A percentile compares a stretch with the other conserved stretches of the same genome.
Conservation (phyloP, 345 rosid species). For the Lenwebbia sp. region DNA sequence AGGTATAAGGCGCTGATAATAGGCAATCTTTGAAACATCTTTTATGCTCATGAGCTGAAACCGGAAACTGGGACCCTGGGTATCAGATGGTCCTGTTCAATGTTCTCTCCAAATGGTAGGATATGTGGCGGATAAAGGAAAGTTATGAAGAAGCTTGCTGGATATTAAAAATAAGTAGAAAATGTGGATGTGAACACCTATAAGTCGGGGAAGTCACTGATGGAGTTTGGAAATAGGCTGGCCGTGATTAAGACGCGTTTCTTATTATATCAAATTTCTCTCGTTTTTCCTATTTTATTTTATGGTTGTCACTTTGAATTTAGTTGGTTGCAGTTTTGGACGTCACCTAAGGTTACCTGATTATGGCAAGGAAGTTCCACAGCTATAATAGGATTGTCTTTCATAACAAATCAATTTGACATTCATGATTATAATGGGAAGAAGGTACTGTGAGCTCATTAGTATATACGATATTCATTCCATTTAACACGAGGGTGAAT, state of each 20-base stretch:
- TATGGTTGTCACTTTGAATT: neutral
- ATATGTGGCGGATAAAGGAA: neutral
- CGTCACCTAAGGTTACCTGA: neutral
- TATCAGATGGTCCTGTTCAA: neutral
- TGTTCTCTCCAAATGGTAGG: neutral
- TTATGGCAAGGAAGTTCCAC: neutral
- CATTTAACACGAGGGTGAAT: neutral
- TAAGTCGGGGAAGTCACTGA: neutral
- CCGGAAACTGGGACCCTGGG: neutral
- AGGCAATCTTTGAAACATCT: neutral
- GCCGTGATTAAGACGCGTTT: neutral
- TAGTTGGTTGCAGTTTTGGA: neutral
- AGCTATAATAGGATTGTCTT: neutral
- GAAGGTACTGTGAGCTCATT: neutral
- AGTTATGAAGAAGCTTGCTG: neutral
- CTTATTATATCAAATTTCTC: neutral
- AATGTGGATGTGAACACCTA: neutral
- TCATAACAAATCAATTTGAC: neutral
- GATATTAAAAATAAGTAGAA: neutral
- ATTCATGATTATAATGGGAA: neutral
- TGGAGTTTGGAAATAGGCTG: neutral
- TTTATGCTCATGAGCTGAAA: neutral
- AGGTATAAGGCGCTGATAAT: neutral
- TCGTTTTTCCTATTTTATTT: neutral
- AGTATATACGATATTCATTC: neutral